A percentile compares a stretch with the other conserved stretches of the same genome.
These are phyloP conservation scores for Pseudocercospora macadamiae DNA, from an alignment of 2,329 filamentous ascomycete genomes.

Conservation along the genomic window DNA sequence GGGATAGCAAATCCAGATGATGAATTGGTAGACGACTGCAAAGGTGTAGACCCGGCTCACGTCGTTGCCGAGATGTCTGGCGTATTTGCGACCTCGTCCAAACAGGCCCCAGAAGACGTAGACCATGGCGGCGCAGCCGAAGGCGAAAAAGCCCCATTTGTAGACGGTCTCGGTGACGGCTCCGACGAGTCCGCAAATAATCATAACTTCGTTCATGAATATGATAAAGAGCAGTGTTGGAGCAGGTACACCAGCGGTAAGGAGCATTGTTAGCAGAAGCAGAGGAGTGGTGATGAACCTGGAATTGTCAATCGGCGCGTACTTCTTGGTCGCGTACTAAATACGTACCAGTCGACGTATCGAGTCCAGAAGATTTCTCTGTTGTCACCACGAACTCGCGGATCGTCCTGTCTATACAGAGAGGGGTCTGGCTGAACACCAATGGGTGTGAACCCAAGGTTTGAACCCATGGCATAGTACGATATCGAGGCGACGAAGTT, in stretches of 20 bases:
- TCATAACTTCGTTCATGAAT: conserved; percentile 64
- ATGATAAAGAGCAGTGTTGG: conserved; percentile 63
- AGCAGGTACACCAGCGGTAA: conserved; percentile 64
- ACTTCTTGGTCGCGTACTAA: not conserved
- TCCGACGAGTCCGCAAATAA: conserved; percentile 64
- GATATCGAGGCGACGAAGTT: conserved; percentile 59
- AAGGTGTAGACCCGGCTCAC: conserved; percentile 54
- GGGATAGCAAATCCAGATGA: conserved; percentile 64
- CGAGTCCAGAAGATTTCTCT: conserved; percentile 65
- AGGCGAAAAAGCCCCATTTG: conserved; percentile 56
- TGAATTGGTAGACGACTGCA: conserved; percentile 56
- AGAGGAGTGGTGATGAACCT: conserved; percentile 61
- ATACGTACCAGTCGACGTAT: conserved; percentile 61
- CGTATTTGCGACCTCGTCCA: conserved; percentile 56
- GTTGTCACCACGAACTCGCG: conserved; percentile 51
- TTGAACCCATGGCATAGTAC: conserved; percentile 65
- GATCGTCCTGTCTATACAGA: conserved; percentile 46
- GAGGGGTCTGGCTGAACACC: conserved; percentile 48
- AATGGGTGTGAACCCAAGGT: conserved; percentile 63
- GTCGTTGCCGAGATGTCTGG: conserved; percentile 54
- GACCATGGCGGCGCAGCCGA: conserved; percentile 49
- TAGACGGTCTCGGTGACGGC: conserved; percentile 62
- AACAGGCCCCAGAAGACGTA: conserved; percentile 52
- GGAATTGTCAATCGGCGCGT: not conserved
- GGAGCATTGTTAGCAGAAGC: conserved; percentile 60